Base-by-base conservation (phyloP, 2,329 filamentous ascomycete genomes). In the Pestalotiopsis sp. region DNA sequence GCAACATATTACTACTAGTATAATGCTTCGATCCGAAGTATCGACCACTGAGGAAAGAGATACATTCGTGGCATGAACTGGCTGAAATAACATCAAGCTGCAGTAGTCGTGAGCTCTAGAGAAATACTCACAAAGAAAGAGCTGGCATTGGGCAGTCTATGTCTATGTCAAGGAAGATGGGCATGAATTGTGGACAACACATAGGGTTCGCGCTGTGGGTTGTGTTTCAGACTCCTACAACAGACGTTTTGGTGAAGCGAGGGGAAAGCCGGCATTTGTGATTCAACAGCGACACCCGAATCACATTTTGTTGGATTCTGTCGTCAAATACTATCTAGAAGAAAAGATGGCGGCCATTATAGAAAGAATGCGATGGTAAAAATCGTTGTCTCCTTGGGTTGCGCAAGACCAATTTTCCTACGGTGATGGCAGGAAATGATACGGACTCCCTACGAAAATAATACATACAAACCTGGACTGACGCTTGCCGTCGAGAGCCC, bases 171-270 rank as follows among this genome's bases (percentile, higher is more conserved):
- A 62, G 27, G n/a, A 27, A 36, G n/a, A 27, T 12, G 11, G 31
- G 59, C 59, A 59, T 59, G 57, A 27, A 17, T 36, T 17, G 14
- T 40, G 25, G 59, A 13, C 59, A 61, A 60, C 7, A 20, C 11
- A 36, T 36, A 62, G 31, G 57, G 25, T 52, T 59, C 57, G 57
- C 57, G 57, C 23, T 14, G 59, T 62, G 59, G 45, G 27, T 31
- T 36, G 25, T 62, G 59, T 62, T 62, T 62, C 59, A 62, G 59
- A 62, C 59, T 62, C 59, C 59, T 38, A 62, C 59, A 62, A 40
- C 59, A 62, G 59, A 20, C 6, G 59, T 62, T 62, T 62, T 31
- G 59, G 27, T 38, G 11, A 27, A 4, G 31, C 27, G 36, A 20
- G 31, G 36, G 7, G 38, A 36, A 9, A 36, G 9, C 31, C 27